These are phyloP conservation scores for Cryphonectria carpinicola DNA, from an alignment of 2,329 filamentous ascomycete genomes.

Conservation along the genomic window DNA sequence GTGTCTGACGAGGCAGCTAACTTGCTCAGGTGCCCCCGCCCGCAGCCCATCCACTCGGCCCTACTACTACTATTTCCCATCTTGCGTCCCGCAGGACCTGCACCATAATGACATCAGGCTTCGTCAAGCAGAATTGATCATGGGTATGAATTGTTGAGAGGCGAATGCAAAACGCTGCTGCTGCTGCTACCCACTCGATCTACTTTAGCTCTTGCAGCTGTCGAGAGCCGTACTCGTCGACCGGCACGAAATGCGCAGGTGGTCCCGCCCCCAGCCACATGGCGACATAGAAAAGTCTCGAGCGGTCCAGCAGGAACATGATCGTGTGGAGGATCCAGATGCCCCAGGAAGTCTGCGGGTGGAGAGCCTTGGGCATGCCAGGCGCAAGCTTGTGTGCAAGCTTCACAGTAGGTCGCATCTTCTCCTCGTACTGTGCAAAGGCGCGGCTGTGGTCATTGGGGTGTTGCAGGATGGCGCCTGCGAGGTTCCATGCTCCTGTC, in stretches of 20 bases:
- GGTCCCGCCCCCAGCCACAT: conserved; percentile 19
- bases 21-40: not conserved
- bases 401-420: conserved; percentile 43
- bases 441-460: conserved; percentile 35
- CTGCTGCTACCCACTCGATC: not conserved
- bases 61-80: not conserved
- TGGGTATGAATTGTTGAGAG: not conserved
- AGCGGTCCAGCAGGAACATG: conserved; percentile 8
- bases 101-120: not conserved
- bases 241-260: conserved; percentile 18
- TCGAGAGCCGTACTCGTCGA: conserved; percentile 14
- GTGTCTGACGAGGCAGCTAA: not conserved
- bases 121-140: no score
- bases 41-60: not conserved
- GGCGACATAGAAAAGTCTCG: not conserved
- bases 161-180: not conserved
- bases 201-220: conserved; percentile 4
- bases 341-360: conserved; percentile 36
- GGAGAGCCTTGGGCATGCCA: conserved; percentile 34
- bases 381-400: conserved; percentile 42
- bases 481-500: conserved; percentile 54
- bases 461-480: conserved; percentile 46
- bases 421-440: conserved; percentile 45
- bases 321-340: conserved; percentile 33
- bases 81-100: not conserved